Conservation (phyloP, 192 early-diverging fungal genomes). For the Chytriomyces hyalinus region DNA sequence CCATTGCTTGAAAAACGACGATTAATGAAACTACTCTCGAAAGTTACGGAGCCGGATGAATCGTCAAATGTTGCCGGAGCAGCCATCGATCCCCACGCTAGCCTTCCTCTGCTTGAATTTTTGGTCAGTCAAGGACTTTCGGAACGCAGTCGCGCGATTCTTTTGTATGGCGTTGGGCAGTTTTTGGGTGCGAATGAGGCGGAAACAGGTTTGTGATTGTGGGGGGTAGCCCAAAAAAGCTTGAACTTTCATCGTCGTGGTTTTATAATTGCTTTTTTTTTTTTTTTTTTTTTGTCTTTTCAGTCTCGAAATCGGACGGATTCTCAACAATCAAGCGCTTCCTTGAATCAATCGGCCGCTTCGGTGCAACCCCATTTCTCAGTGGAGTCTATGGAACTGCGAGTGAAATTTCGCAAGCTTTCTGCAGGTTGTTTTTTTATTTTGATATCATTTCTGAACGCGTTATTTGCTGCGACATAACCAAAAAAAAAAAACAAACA, state of each 20-base stretch:
- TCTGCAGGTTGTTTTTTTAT: constrained; percentile 67
- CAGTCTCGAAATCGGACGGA: constrained; percentile 65
- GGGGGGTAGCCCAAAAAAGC: too few relatives aligned
- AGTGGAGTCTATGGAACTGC: constrained; percentile 86
- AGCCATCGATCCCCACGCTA: constrained; percentile 5
- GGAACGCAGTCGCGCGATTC: constrained; percentile 22
- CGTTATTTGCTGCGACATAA: too few relatives aligned
- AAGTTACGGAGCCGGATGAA: constrained; percentile 21
- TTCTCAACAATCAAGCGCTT: constrained; percentile 70
- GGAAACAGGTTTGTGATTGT: not conserved
- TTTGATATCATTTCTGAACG: too few relatives aligned
- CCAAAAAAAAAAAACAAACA: not conserved
- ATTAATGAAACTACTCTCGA: constrained; percentile 86
- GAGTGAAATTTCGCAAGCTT: constrained; percentile 88
- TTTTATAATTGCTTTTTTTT: not conserved
- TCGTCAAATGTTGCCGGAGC: not conserved
- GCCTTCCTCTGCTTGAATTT: constrained; percentile 26
- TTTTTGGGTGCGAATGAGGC: constrained; percentile 16
- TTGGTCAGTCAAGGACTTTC: constrained; percentile 30
- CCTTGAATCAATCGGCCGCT: constrained; percentile 81
- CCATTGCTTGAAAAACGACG: constrained; percentile 84
- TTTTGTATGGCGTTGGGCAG: constrained; percentile 45
- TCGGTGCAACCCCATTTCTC: constrained; percentile 81
- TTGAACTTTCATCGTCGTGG: not conserved
- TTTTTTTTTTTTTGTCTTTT: constrained; percentile 13